These are phyloP conservation scores for Vitis rupestris DNA, from an alignment of 164 flowering plant species.

Conservation along the genomic window DNA sequence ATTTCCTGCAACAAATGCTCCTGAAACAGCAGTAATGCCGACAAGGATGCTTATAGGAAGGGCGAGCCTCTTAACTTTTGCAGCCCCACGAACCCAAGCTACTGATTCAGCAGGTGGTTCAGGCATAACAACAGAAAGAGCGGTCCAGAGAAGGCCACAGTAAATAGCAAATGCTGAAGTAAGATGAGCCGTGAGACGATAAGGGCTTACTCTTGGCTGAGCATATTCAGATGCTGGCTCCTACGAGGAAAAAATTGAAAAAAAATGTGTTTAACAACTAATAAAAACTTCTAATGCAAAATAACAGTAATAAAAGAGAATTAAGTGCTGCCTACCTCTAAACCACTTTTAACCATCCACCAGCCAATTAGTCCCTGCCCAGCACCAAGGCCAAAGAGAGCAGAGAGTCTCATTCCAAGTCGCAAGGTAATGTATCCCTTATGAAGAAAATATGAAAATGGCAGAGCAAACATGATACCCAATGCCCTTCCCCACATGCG, in stretches of 20 bases:
- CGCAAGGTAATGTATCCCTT: conserved; percentile 76
- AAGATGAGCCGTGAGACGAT: conserved; percentile 92
- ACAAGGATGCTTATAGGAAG: conserved; percentile 77
- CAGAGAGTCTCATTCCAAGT: conserved; percentile 80
- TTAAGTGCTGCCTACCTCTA: conserved; percentile 52
- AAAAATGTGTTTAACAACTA: not conserved
- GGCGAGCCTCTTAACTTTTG: conserved; percentile 74
- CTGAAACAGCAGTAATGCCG: conserved; percentile 86
- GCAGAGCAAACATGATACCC: conserved; percentile 84
- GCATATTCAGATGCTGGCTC: conserved; percentile 59
- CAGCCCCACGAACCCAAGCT: conserved; percentile 88
- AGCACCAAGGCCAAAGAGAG: conserved; percentile 93
- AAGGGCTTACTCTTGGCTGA: conserved; percentile 95
- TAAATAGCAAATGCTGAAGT: conserved; percentile 93
- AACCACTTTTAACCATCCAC: conserved; percentile 99
- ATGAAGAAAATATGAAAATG: conserved; percentile 80
- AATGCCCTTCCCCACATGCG: conserved; percentile 99
- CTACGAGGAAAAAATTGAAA: conserved; percentile 24
- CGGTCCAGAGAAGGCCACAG: conserved; percentile 91
- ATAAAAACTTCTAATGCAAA: not conserved
- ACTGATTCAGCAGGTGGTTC: conserved; percentile 87
- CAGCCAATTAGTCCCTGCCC: conserved; percentile 98
- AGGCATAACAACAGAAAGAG: conserved; percentile 94
- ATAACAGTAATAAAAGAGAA: not conserved
- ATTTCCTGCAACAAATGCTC: conserved; percentile 99